Conservation (phyloP, 2,329 filamentous ascomycete genomes). For the Aspergillus caelatus region DNA sequence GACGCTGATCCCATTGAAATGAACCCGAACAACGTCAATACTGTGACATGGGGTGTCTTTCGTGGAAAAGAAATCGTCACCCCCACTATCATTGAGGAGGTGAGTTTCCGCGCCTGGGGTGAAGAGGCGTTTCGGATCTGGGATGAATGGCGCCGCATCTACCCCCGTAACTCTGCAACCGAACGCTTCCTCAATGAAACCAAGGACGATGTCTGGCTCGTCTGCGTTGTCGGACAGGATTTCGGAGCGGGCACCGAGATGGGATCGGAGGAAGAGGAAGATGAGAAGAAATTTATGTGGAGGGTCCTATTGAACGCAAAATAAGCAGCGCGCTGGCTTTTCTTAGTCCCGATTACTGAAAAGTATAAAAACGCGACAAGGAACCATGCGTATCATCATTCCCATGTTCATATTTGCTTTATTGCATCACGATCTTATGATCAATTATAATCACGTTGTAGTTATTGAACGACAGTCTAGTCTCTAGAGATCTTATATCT, state of each 20-base stretch:
- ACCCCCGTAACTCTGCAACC: constrained; percentile 72
- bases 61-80: constrained; percentile 94
- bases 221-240: constrained; percentile 65
- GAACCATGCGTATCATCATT: background rate
- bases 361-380: background rate
- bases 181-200: constrained; percentile 70
- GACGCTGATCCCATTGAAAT: constrained; percentile 37
- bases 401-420: background rate
- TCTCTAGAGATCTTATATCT: background rate
- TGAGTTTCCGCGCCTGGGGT: constrained; percentile 89
- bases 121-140: constrained; percentile 97
- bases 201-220: constrained; percentile 77
- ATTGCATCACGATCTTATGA: background rate
- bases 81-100: constrained; percentile 93
- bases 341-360: background rate
- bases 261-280: constrained; percentile 42
- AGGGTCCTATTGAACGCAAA: constrained; percentile 36
- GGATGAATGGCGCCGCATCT: constrained; percentile 89
- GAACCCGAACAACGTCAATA: constrained; percentile 70
- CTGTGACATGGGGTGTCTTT: constrained; percentile 96
- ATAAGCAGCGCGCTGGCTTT: constrained; percentile 5
- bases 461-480: background rate
- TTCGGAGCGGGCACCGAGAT: constrained; percentile 46
- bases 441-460: background rate
- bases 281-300: constrained; percentile 46